phyloP scores from a whole-genome alignment of 371 early-diverging fungal species.

The Mortierella sp. region DNA sequence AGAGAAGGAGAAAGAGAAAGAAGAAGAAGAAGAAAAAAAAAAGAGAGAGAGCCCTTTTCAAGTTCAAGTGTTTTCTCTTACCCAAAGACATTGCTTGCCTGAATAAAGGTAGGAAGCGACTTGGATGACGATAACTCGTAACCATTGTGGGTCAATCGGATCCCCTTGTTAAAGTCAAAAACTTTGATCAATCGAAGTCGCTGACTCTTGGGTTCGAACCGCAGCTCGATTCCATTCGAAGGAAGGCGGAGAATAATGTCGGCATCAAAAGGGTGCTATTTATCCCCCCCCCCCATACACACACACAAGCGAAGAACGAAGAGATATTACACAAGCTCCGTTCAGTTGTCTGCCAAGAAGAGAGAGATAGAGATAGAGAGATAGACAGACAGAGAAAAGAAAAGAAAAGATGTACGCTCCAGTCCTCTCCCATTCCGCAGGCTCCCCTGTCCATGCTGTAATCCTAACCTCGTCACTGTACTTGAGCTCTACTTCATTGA shows the following conservation, averaged over 20 bases:
- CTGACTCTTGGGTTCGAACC: slow-evolving; percentile 72
- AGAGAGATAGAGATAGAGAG: too few species aligned
- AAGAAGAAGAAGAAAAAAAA: not conserved
- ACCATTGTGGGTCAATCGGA: slow-evolving; percentile 71
- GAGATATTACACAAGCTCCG: too few species aligned
- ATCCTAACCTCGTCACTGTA: slow-evolving; percentile 67
- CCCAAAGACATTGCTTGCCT: slow-evolving; percentile 79
- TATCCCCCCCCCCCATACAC: too few species aligned
- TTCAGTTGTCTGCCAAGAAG: too few species aligned
- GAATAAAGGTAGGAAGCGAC: slow-evolving; percentile 71
- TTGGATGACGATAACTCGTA: slow-evolving; percentile 76
- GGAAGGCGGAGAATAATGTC: slow-evolving; percentile 73
- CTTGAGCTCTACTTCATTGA: slow-evolving; percentile 66
- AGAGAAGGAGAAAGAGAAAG: too few species aligned
- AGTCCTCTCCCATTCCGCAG: too few species aligned
- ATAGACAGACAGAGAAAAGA: too few species aligned
- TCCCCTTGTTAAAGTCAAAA: slow-evolving; percentile 64
- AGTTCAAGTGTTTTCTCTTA: slow-evolving; percentile 24
- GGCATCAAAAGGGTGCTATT: slow-evolving; percentile 66
- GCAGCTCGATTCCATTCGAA: slow-evolving; percentile 68
- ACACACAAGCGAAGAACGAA: not conserved
- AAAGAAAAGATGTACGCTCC: not conserved
- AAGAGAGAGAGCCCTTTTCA: not conserved
- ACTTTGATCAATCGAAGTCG: slow-evolving; percentile 72
- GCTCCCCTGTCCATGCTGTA: not conserved